Evolutionary conservation across 768 basidiomycete species (phyloP), one percentile per base, ranked within the genome.

Genomic region (Collybiopsis luxurians): DNA sequence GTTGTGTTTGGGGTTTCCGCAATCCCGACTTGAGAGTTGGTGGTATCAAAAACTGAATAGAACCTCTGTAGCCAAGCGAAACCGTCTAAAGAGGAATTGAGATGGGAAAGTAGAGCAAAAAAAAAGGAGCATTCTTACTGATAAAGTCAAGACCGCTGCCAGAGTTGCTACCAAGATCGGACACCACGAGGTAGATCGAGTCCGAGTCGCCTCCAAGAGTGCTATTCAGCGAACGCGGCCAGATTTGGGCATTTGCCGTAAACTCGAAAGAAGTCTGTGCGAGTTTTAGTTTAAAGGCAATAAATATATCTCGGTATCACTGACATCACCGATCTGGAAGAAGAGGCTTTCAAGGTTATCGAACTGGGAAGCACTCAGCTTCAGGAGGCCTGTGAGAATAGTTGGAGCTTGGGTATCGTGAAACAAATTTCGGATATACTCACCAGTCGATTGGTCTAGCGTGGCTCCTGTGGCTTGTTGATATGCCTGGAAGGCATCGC

Each of bases 111-210:
- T 30, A n/a, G 3, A 42, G 12, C 21, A 51, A 24, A 21, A 47
- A 45, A 19, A 26, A 24, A 36, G 30, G 24, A 48, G 30, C 52
- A 34, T 19, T 73, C 77, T 17, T 60, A 84, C 80, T 79, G 68
- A 87, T 82, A 65, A 87, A 87, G 69, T 87, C 84, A 15, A 89
- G 75, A 47, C 86, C 85, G 38, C 74, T 69, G 1, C 85, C 85
- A 53, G 74, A 79, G 51, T 61, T 59, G 53, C 64, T 66, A 31
- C 84, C 83, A 39, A 86, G 63, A 62, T 85, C 82, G 19, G 73
- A 74, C n/a, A 76, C 71, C 62, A 86, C 74, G 59, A 85, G 73
- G 61, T 86, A 87, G 60, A 87, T 86, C 54, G 68, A 67, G 62
- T 66, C 62, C 3, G 70, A 60, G 26, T 70, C 66, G 45, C 88